A percentile compares a stretch with the other conserved stretches of the same genome.
Conservation (phyloP, 1,284 basidiomycete genomes). For the Taiwanofungus camphoratus region DNA sequence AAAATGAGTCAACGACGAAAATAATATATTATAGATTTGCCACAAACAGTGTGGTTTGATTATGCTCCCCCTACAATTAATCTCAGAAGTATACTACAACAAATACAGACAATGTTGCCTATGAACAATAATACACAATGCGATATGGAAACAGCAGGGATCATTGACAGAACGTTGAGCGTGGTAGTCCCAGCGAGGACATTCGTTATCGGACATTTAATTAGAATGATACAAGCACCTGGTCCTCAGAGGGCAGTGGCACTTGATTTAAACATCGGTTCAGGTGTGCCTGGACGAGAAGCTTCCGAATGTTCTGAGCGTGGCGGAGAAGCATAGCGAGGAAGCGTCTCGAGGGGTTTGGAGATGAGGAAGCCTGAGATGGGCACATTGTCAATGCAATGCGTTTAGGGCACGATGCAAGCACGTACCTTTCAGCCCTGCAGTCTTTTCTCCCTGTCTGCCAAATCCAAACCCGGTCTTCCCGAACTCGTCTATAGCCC, state of each 20-base stretch:
- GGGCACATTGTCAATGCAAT: constrained; percentile 7
- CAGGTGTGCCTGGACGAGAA: constrained; percentile 24
- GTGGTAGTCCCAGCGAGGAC: no score
- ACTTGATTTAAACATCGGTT: constrained; percentile 29
- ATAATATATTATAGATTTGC: no score
- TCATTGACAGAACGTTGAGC: no score
- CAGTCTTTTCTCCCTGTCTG: constrained; percentile 71
- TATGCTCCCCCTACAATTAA: background rate
- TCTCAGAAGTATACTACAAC: no score
- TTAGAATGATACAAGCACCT: background rate
- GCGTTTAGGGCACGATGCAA: background rate
- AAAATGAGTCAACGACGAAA: no score
- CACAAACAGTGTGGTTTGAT: no score
- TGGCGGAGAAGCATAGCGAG: constrained; percentile 29
- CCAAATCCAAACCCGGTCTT: constrained; percentile 58
- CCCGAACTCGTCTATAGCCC: constrained; percentile 13
- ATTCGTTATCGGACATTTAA: background rate
- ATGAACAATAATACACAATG: no score
- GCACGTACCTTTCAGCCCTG: constrained; percentile 50
- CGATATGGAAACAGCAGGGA: no score
- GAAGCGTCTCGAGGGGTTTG: constrained; percentile 33
- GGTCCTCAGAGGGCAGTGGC: constrained; percentile 21
- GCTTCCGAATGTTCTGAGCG: constrained; percentile 14
- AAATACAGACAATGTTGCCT: no score
- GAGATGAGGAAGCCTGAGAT: constrained; percentile 32